Evolutionary conservation across 495 filamentous ascomycete genomes (phyloP), one percentile per base, ranked within the genome.

Genomic region (Aspergillus biplanus): DNA sequence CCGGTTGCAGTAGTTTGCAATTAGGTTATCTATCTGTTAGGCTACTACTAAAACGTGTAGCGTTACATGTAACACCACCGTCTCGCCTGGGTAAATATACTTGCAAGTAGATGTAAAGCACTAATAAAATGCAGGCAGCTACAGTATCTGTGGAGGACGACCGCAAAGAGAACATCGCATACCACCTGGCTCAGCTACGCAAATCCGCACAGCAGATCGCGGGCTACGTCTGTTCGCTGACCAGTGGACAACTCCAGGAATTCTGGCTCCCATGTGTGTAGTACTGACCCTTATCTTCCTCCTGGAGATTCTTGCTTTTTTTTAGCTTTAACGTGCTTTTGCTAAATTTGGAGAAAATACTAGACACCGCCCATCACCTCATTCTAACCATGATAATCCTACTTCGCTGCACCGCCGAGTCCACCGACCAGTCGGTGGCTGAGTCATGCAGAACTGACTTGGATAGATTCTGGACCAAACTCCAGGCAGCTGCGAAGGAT

Each of bases 1-100:
- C 70, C 7, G 75, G 75, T 12, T 63, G 69, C 15, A 67, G 69
- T 50, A 78, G 74, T 49, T 62, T 78, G 31, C 69, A 67, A 37
- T 65, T 78, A 13, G 67, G 69, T 27, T 75, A 73, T 53, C 63
- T 78, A 5, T 66, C 69, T 31, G 67, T 74, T 16, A 57, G 67
- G 35, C 59, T 78, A 33, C 60, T 74, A 2, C 68, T 75, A 8
- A 69, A 69, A 56, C 70, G 74, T 21, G 67, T 73, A 5, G 71
- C 67, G 9, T 49, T 74, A 8, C 69, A 71, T 65, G 52, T 47
- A 37, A 11, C 50, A 49, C 32, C 21, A 12, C 8, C 39, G 3
- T 44, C n/a, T 4, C 39, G 11, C 37, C 8, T 44, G 4, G 8
- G 2, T 15, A 6, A 13, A 44, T 11, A 11, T 11, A 11, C 4